Base-by-base conservation (phyloP, 1,284 basidiomycete genomes). In the Prillingera fragicola region DNA sequence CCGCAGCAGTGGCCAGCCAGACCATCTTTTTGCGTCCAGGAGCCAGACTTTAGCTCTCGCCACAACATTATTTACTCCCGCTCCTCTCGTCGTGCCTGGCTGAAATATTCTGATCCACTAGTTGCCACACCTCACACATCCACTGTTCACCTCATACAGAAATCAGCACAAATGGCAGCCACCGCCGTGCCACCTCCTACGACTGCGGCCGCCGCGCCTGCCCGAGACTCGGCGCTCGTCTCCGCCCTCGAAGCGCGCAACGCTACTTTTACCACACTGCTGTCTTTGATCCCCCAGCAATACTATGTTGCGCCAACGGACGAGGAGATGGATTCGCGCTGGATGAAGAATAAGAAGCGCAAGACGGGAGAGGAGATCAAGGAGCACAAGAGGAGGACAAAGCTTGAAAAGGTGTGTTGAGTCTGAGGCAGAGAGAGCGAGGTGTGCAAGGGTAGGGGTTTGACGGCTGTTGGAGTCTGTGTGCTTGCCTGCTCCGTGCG, bases 271-370 rank as follows among this genome's bases (percentile, higher is more conserved):
- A 86, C 88, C 60, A 76, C 80, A 0, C 74, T 94, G 2, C 73
- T 94, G 3, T 80, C 77, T 37, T 78, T 92, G 31, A 92, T 95
- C 47, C 90, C 90, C 0, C 79, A 88, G 8, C 84, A 83, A 74
- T 89, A 85, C 65, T 95, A 94, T 69, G 74, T 92, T 22, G 77
- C 80, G 10, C 78, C 78, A 38, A 83, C 87, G 19, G 74, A 75
- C 3, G 82, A 85, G 51, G 83, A 83, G 56, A 80, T 66, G 40
- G 76, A 80, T 13, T 82, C 79, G 36, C 90, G 84, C 67, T 91
- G 83, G 70, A 85, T 87, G 69, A 90, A 89, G 73, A 85, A 91
- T 67, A 88, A 83, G 72, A 89, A 87, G 71, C 83, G 87, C 52
- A 77, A 81, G 69, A 85, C 86, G 41, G 81, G 82, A 14, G 87